phyloP scores from a whole-genome alignment of 768 basidiomycete genomes.

The Lactifluus hygrophoroides region DNA sequence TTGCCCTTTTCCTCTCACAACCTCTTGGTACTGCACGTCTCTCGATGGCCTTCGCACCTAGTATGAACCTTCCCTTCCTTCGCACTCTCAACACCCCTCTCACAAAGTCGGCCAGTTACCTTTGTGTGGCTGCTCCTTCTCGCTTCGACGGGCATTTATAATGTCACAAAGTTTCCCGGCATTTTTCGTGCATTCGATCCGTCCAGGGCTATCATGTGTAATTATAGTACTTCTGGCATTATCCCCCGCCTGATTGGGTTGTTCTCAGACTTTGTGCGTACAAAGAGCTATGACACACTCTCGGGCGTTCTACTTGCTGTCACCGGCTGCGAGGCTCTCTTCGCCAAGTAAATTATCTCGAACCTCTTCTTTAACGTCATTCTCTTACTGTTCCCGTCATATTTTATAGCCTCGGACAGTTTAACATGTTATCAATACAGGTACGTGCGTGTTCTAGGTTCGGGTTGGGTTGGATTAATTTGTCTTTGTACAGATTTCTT shows the following conservation, averaged over 20 bases:
- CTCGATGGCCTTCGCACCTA: constrained; percentile 44
- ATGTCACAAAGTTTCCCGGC: constrained; percentile 44
- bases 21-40: constrained; percentile 50
- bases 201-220: constrained; percentile 53
- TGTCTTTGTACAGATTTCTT: constrained; percentile 35
- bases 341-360: constrained; percentile 46
- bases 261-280: constrained; percentile 52
- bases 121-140: constrained; percentile 49
- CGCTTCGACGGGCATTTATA: constrained; percentile 46
- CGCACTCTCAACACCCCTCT: background rate
- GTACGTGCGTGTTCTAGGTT: constrained; percentile 23
- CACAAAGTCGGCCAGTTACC: constrained; percentile 33
- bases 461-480: background rate
- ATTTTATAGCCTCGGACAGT: constrained; percentile 49
- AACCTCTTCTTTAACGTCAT: background rate
- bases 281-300: constrained; percentile 49
- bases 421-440: constrained; percentile 52
- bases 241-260: background rate
- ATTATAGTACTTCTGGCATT: background rate
- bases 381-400: background rate
- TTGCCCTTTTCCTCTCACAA: constrained; percentile 51
- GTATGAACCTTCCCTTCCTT: constrained; percentile 26
- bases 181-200: constrained; percentile 64
- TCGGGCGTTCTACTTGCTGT: constrained; percentile 55
- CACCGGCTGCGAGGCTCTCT: constrained; percentile 64